phyloP scores from a whole-genome alignment of 1,139 yeast species.

The Pichiaceae sp. region DNA sequence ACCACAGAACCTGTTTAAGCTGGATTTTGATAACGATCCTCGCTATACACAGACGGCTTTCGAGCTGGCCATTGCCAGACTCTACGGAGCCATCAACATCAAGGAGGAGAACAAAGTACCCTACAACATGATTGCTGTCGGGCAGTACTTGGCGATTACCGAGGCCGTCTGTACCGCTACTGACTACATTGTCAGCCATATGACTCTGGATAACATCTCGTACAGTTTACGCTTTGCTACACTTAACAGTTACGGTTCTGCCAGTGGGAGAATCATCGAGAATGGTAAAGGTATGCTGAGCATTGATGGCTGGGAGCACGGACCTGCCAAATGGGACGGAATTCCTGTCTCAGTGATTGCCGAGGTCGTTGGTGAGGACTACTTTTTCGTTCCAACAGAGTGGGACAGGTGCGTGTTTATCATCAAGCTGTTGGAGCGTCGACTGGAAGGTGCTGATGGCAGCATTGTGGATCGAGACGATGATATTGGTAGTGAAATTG shows the following conservation, averaged over 20 bases:
- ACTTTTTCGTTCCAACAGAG: conserved; percentile 43
- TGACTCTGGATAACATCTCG: conserved; percentile 29
- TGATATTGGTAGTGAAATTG: conserved; percentile 2
- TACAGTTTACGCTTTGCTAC: conserved; percentile 33
- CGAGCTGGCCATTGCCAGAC: conserved; percentile 33
- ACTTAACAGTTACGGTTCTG: conserved; percentile 33
- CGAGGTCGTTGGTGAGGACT: conserved; percentile 37
- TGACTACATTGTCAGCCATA: conserved; percentile 25
- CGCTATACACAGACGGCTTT: conserved; percentile 35
- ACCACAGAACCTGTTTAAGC: conserved; percentile 2
- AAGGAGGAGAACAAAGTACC: conserved; percentile 26
- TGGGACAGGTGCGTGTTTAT: conserved; percentile 43
- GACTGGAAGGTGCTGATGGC: conserved; percentile 9
- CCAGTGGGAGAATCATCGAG: conserved; percentile 35
- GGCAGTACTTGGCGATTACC: conserved; percentile 38
- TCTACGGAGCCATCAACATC: conserved; percentile 33
- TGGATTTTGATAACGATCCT: conserved; percentile 31
- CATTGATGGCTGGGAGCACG: conserved; percentile 38
- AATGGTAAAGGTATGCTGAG: conserved; percentile 37
- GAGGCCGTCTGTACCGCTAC: conserved; percentile 37
- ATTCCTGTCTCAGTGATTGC: conserved; percentile 35
- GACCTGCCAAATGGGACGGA: conserved; percentile 34
- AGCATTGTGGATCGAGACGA: conserved; percentile 4
- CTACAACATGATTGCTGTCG: conserved; percentile 36
- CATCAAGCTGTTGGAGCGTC: conserved; percentile 30